phyloP scores from a whole-genome alignment of 2,329 filamentous ascomycete genomes.

The Grosmannia serpens region DNA sequence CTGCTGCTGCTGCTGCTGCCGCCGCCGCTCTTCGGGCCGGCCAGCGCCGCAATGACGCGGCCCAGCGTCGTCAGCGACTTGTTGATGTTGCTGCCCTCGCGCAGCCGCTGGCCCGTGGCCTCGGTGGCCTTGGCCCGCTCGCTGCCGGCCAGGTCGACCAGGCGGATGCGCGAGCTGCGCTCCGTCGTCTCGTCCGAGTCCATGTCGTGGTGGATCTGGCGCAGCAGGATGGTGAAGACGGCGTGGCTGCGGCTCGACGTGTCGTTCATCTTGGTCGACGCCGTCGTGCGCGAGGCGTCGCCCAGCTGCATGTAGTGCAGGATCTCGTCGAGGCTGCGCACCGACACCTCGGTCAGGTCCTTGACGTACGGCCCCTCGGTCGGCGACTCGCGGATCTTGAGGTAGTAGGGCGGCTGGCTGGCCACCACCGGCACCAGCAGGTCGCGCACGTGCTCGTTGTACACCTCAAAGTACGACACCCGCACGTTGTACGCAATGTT shows the following conservation, averaged over 20 bases:
- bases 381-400: slow-evolving; percentile 95
- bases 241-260: slow-evolving; percentile 93
- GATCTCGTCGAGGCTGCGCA: slow-evolving; percentile 77
- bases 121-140: slow-evolving; percentile 93
- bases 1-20: slow-evolving; percentile 6
- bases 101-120: slow-evolving; percentile 78
- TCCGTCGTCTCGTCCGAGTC: slow-evolving; percentile 97
- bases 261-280: slow-evolving; percentile 98
- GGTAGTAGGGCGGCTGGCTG: slow-evolving; percentile 69
- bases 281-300: slow-evolving; percentile 76
- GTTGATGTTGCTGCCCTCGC: slow-evolving; percentile 97
- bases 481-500: slow-evolving; percentile 84
- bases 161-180: slow-evolving; percentile 79
- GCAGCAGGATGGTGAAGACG: slow-evolving; percentile 95
- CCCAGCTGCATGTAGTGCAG: slow-evolving; percentile 83
- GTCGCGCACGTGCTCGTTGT: slow-evolving; percentile 95
- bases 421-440: slow-evolving; percentile 39
- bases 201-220: slow-evolving; percentile 96
- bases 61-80: slow-evolving; percentile 94
- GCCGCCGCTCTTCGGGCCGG: slow-evolving; percentile 56
- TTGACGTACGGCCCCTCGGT: slow-evolving; percentile 97
- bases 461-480: slow-evolving; percentile 97
- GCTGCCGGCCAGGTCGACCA: slow-evolving; percentile 90
- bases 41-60: slow-evolving; percentile 86
- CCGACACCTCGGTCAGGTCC: slow-evolving; percentile 79